A percentile compares a stretch with the other conserved stretches of the same genome.
These are phyloP conservation scores for Xerocomus alliaceus DNA, from an alignment of 1,284 basidiomycete genomes.

Conservation along the genomic window DNA sequence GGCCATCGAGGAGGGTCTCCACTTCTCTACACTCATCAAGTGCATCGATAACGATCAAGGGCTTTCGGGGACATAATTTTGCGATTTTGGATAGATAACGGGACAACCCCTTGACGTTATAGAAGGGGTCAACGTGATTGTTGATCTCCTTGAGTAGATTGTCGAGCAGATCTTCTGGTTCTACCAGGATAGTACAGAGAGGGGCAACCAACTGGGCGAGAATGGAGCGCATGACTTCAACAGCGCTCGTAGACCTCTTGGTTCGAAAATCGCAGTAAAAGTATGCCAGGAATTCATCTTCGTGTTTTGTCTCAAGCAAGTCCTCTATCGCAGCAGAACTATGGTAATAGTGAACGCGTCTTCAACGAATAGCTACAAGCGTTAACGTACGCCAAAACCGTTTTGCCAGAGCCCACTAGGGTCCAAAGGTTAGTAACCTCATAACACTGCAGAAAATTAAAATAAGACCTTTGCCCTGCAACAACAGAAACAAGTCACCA, in stretches of 20 bases:
- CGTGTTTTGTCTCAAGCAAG: background rate
- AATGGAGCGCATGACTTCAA: slow-evolving; percentile 11
- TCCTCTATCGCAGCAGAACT: slow-evolving; percentile 7
- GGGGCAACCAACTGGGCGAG: background rate
- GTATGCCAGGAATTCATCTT: background rate
- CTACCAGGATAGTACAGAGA: background rate
- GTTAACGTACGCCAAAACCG: slow-evolving; percentile 5
- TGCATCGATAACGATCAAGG: slow-evolving; percentile 12
- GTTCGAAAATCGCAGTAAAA: slow-evolving; percentile 22
- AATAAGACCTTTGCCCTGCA: slow-evolving; percentile 6
- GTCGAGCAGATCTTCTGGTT: background rate
- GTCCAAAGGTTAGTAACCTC: background rate
- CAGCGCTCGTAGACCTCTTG: background rate
- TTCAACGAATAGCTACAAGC: background rate
- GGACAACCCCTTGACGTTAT: slow-evolving; percentile 1
- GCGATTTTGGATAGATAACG: background rate
- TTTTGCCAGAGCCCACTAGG: slow-evolving; percentile 11
- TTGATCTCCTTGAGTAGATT: slow-evolving; percentile 5
- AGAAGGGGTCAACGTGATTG: background rate
- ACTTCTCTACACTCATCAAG: slow-evolving; percentile 19
- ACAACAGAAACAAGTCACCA: background rate
- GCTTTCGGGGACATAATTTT: background rate
- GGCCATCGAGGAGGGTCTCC: slow-evolving; percentile 9
- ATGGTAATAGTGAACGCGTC: background rate
- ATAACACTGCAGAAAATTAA: background rate